Conservation (phyloP, 805 yeast genomes). For the Komagataella mondaviorum region DNA sequence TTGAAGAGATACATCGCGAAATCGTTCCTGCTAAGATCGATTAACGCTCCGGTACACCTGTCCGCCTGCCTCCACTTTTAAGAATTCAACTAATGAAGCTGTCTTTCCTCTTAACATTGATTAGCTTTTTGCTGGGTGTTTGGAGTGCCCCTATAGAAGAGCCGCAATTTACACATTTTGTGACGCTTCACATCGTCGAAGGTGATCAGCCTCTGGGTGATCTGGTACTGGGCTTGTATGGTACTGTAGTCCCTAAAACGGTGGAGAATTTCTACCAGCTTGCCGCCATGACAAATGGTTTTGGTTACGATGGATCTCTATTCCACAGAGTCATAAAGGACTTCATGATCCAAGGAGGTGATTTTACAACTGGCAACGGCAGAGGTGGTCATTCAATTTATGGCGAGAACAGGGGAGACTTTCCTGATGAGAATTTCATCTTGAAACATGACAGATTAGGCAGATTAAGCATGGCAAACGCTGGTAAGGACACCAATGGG, state of each 20-base stretch:
- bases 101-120: not conserved
- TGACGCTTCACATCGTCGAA: slow-evolving; percentile 24
- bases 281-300: slow-evolving; percentile 21
- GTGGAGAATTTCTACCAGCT: slow-evolving; percentile 43
- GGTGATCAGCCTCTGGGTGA: slow-evolving; percentile 21
- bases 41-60: too few relatives aligned
- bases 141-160: slow-evolving; percentile 15
- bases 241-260: slow-evolving; percentile 51
- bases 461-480: slow-evolving; percentile 36
- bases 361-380: slow-evolving; percentile 52
- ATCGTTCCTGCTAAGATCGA: too few relatives aligned
- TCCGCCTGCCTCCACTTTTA: not conserved
- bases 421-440: slow-evolving; percentile 60
- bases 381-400: slow-evolving; percentile 72
- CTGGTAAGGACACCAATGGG: slow-evolving; percentile 44
- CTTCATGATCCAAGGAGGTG: slow-evolving; percentile 86
- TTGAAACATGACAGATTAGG: slow-evolving; percentile 33
- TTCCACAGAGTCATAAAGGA: slow-evolving; percentile 66
- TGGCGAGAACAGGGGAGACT: slow-evolving; percentile 37
- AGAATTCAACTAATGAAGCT: not conserved
- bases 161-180: slow-evolving; percentile 34
- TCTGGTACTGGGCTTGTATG: slow-evolving; percentile 49
- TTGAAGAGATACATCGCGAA: not conserved
- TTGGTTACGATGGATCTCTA: slow-evolving; percentile 40
- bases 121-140: not conserved